Percentiles rank a stretch among this genome's conserved stretches.
Conservation (phyloP, 2,329 filamentous ascomycete species). For the Graphiopsis chlorocephala region DNA sequence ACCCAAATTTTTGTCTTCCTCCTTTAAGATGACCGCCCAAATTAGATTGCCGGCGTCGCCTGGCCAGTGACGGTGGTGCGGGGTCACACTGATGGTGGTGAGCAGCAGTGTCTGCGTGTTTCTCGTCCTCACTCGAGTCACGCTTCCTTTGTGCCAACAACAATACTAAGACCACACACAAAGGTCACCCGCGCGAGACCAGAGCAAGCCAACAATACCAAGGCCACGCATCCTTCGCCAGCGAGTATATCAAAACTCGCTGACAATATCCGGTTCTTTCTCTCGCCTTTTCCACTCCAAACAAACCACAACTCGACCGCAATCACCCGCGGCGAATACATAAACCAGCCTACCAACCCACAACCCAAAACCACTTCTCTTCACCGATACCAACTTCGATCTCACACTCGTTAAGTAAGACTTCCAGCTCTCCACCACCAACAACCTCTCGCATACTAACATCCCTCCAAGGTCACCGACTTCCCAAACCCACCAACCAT, state of each 20-base stretch:
- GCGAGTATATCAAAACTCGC: background rate
- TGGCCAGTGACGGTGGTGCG: background rate
- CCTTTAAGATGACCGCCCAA: background rate
- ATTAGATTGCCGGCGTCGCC: background rate
- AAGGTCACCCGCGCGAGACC: slow-evolving; percentile 1
- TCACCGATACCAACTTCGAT: slow-evolving; percentile 9
- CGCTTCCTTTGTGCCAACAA: slow-evolving; percentile 12
- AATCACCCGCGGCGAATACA: slow-evolving; percentile 1
- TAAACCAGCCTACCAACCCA: background rate
- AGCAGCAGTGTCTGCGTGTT: background rate
- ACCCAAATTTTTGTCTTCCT: background rate
- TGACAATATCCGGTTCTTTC: slow-evolving; percentile 10
- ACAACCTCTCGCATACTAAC: background rate
- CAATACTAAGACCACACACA: slow-evolving; percentile 18
- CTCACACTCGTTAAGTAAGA: slow-evolving; percentile 12
- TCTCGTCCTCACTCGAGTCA: background rate
- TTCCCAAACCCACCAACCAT: slow-evolving; percentile 6
- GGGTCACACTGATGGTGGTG: background rate
- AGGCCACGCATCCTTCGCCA: background rate
- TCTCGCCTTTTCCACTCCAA: background rate
- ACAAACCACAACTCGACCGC: slow-evolving; percentile 7
- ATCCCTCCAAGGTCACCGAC: slow-evolving; percentile 9
- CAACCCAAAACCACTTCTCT: background rate
- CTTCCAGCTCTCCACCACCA: background rate
- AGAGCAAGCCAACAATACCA: slow-evolving; percentile 3